A percentile compares a stretch with the other conserved stretches of the same genome.
These are phyloP conservation scores for Epichloe sp. DNA, from an alignment of 2,329 filamentous ascomycete species.

Conservation along the genomic window DNA sequence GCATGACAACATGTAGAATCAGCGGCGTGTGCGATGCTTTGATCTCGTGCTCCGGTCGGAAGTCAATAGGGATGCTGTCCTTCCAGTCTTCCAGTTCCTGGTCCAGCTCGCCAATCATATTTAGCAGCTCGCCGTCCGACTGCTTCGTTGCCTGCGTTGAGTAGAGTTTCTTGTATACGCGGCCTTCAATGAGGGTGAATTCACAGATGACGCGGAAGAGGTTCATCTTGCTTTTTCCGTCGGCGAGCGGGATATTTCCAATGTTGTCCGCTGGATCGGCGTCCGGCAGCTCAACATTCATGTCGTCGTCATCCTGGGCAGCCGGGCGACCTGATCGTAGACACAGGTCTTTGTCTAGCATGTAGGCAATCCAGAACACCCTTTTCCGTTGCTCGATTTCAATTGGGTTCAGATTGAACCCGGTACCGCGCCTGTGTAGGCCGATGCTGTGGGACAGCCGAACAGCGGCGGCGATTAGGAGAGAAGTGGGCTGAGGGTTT, in stretches of 20 bases:
- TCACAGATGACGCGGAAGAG: conserved; percentile 87
- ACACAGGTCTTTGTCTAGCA: conserved; percentile 51
- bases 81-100: conserved; percentile 89
- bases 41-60: conserved; percentile 94
- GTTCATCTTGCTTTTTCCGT: conserved; percentile 87
- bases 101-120: conserved; percentile 91
- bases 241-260: conserved; percentile 80
- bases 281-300: conserved; percentile 92
- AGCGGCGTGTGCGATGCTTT: conserved; percentile 82
- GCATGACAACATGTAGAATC: conserved; percentile 85
- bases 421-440: conserved; percentile 82
- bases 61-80: conserved; percentile 86
- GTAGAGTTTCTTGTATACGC: conserved; percentile 86
- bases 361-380: conserved; percentile 54
- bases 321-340: conserved; percentile 46
- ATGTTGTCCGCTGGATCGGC: conserved; percentile 85
- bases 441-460: conserved; percentile 87
- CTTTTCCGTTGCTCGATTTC: conserved; percentile 78
- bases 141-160: conserved; percentile 86
- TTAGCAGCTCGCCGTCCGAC: conserved; percentile 81
- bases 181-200: conserved; percentile 82
- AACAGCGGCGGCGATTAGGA: conserved; percentile 82
- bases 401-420: conserved; percentile 84
- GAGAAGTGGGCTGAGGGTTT: conserved; percentile 88
- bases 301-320: conserved; percentile 53